Evolutionary conservation across 2,329 filamentous ascomycete species (phyloP).

Genomic region (Neoarthrinium moseri): DNA sequence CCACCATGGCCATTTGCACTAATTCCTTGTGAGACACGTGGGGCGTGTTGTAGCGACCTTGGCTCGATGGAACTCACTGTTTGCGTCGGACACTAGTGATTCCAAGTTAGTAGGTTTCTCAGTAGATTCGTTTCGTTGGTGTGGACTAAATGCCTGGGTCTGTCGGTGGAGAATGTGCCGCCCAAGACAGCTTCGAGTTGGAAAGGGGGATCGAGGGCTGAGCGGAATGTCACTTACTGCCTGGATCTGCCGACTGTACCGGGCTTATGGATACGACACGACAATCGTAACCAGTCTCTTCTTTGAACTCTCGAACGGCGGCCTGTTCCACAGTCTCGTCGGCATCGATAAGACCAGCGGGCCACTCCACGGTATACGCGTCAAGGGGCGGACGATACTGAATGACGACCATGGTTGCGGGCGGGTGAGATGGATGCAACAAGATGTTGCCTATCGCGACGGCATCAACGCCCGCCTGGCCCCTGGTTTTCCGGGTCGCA

Average conservation of each 20-base stretch:
- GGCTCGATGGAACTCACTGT: too few species aligned
- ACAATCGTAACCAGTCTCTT: conserved; percentile 58
- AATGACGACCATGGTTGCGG: conserved; percentile 49
- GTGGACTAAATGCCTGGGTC: too few species aligned
- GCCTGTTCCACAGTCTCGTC: conserved; percentile 50
- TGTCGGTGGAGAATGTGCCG: too few species aligned
- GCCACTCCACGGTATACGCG: conserved; percentile 52
- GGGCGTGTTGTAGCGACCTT: too few species aligned
- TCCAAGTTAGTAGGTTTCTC: too few species aligned
- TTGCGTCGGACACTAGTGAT: too few species aligned
- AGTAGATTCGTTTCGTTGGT: too few species aligned
- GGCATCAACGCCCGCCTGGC: conserved; percentile 54
- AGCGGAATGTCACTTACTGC: too few species aligned
- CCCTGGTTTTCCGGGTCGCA: conserved; percentile 56
- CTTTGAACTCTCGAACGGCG: conserved; percentile 51
- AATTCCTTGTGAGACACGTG: too few species aligned
- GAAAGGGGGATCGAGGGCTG: too few species aligned
- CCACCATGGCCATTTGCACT: conserved; percentile 61
- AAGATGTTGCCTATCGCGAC: conserved; percentile 63
- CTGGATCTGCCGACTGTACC: conserved; percentile 52
- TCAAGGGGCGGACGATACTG: conserved; percentile 52
- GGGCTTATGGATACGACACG: conserved; percentile 46
- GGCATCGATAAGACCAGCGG: conserved; percentile 52
- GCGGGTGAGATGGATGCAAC: conserved; percentile 39
- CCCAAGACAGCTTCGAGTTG: too few species aligned